Conservation (phyloP, 495 filamentous ascomycete species). For the Parathielavia appendiculata region DNA sequence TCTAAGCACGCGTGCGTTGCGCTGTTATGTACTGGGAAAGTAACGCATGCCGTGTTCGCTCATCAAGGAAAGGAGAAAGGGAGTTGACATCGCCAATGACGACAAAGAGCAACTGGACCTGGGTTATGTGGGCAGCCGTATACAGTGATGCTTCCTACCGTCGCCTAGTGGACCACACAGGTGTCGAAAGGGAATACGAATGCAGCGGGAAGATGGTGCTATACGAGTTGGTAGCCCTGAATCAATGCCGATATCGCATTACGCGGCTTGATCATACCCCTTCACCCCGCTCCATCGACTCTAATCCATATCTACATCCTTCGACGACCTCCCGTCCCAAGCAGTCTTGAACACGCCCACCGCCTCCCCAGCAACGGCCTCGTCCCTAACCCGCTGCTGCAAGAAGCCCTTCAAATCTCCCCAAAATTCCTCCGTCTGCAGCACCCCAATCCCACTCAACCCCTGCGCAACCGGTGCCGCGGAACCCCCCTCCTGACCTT, state of each 20-base stretch:
- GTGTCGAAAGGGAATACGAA: too few species aligned
- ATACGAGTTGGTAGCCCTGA: too few species aligned
- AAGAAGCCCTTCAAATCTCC: constrained; percentile 76
- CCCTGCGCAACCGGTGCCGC: constrained; percentile 27
- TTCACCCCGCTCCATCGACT: not conserved
- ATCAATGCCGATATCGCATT: too few species aligned
- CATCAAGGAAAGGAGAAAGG: not conserved
- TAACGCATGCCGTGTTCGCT: constrained; percentile 1
- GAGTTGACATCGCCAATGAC: constrained; percentile 1
- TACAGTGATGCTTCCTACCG: not conserved
- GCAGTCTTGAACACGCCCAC: constrained; percentile 62
- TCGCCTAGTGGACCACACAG: not conserved
- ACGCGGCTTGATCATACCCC: not conserved
- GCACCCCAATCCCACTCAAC: constrained; percentile 38
- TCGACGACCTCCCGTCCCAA: constrained; percentile 45
- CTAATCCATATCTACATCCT: not conserved
- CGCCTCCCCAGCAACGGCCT: constrained; percentile 59
- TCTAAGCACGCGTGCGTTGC: not conserved
- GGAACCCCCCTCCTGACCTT: constrained; percentile 5
- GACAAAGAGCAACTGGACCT: not conserved
- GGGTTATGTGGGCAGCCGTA: not conserved
- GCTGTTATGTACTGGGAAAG: not conserved
- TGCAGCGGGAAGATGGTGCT: too few species aligned
- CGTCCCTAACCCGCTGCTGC: constrained; percentile 69
- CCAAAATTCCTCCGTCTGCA: constrained; percentile 80